A percentile compares a stretch with the other conserved stretches of the same genome.
These are phyloP conservation scores for Candida saitoana DNA, from an alignment of 805 yeast species.

Conservation along the genomic window DNA sequence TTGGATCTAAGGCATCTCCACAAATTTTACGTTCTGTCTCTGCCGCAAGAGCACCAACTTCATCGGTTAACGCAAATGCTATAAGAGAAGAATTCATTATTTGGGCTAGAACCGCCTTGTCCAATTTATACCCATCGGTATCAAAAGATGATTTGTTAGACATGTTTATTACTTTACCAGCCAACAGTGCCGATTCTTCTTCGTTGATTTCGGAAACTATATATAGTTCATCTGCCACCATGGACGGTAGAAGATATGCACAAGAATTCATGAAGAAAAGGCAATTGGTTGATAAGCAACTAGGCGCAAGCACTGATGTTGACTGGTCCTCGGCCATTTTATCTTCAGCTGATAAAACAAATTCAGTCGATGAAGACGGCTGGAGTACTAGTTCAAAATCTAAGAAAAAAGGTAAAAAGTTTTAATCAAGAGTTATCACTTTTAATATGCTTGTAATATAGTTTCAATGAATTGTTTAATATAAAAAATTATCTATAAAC, in stretches of 20 bases:
- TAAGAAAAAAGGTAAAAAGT: conserved; percentile 37
- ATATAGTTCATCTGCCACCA: conserved; percentile 78
- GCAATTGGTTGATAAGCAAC: conserved; percentile 59
- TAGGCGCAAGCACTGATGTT: conserved; percentile 37
- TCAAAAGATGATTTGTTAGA: conserved; percentile 74
- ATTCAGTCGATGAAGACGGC: conserved; percentile 42
- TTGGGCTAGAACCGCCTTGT: conserved; percentile 70
- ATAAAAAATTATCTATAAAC: neutral
- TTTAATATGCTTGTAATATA: neutral
- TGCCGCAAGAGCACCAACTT: conserved; percentile 25
- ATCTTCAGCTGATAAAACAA: conserved; percentile 35
- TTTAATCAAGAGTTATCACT: neutral
- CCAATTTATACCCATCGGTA: conserved; percentile 67
- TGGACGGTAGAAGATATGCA: conserved; percentile 95
- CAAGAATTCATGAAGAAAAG: conserved; percentile 81
- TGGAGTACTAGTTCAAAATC: conserved; percentile 41
- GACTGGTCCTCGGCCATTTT: conserved; percentile 73
- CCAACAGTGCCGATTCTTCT: conserved; percentile 59
- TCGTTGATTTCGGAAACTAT: conserved; percentile 91
- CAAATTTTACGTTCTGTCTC: conserved; percentile 36
- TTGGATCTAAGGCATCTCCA: conserved; percentile 22
- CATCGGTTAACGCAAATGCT: conserved; percentile 16
- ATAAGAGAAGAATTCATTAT: conserved; percentile 55
- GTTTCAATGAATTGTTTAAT: neutral
- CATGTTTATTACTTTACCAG: conserved; percentile 76